Evolutionary conservation across 768 basidiomycete genomes (phyloP).

Genomic region (Boletellus sp.): DNA sequence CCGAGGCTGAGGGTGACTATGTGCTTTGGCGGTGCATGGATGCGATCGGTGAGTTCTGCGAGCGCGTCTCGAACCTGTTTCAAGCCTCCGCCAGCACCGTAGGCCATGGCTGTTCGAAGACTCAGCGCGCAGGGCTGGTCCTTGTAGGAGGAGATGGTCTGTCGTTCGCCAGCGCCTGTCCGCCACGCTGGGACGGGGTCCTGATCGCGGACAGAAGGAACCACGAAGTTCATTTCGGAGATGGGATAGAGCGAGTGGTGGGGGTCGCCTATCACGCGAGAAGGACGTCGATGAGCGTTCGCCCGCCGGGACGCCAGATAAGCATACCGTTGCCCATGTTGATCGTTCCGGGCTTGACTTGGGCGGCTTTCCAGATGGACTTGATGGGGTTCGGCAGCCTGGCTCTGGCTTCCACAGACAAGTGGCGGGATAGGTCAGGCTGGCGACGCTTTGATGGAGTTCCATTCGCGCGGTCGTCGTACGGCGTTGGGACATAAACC

Average conservation of each 20-base stretch:
- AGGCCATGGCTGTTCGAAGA: conserved; percentile 36
- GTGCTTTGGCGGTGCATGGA: conserved; percentile 34
- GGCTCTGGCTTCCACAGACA: conserved; percentile 32
- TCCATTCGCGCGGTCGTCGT: conserved; percentile 9
- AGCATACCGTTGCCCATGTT: conserved; percentile 37
- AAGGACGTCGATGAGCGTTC: not conserved
- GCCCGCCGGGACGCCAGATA: not conserved
- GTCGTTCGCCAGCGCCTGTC: conserved; percentile 24
- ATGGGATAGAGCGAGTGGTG: conserved; percentile 34
- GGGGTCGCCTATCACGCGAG: conserved; percentile 27
- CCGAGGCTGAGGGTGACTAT: conserved; percentile 37
- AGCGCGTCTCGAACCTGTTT: conserved; percentile 32
- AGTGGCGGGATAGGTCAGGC: conserved; percentile 31
- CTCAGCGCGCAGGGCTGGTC: conserved; percentile 29
- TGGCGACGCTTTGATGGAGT: conserved; percentile 23
- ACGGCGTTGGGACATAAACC: conserved; percentile 24
- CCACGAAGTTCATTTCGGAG: conserved; percentile 32
- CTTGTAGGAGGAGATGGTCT: conserved; percentile 28
- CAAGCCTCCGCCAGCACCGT: conserved; percentile 36
- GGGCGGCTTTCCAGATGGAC: conserved; percentile 35
- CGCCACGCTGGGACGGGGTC: conserved; percentile 33
- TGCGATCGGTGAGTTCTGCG: conserved; percentile 32
- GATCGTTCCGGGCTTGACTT: conserved; percentile 33
- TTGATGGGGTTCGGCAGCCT: conserved; percentile 37
- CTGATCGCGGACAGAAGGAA: conserved; percentile 27